Conservation (phyloP, 2,329 filamentous ascomycete species). For the Cercospora sojina region DNA sequence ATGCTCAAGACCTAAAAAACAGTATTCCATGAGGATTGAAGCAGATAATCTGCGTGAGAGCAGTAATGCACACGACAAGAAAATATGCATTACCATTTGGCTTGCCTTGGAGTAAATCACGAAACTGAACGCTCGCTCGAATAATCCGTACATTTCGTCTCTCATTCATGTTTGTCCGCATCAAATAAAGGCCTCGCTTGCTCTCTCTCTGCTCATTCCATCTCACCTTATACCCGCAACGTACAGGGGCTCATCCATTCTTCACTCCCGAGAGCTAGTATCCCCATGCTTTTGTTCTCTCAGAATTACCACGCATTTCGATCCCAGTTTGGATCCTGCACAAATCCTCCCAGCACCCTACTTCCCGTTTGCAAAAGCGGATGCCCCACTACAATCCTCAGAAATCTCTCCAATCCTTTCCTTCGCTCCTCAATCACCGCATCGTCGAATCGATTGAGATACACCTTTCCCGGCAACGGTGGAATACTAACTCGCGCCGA, state of each 20-base stretch:
- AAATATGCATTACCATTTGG: neutral
- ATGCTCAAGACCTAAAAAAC: neutral
- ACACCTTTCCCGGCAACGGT: constrained; percentile 92
- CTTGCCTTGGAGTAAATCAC: neutral
- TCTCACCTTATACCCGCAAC: neutral
- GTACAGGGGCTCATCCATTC: neutral
- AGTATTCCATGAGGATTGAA: neutral
- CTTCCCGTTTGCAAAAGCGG: constrained; percentile 95
- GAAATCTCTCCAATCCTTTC: constrained; percentile 87
- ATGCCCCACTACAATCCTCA: constrained; percentile 97
- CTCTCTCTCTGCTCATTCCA: neutral
- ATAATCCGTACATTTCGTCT: neutral
- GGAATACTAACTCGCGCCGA: constrained; percentile 92
- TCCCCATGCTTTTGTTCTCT: neutral
- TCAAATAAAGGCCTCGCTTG: neutral
- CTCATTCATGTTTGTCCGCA: neutral
- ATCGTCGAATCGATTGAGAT: constrained; percentile 96
- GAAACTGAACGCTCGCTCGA: neutral
- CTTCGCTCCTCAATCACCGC: constrained; percentile 95
- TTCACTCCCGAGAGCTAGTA: neutral
- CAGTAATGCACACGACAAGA: neutral
- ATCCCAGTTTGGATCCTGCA: constrained; percentile 94
- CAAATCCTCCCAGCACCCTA: constrained; percentile 93
- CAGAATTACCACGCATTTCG: constrained; percentile 72
- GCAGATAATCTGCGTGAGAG: neutral